Base-by-base conservation (phyloP, 2,329 filamentous ascomycete genomes). In the Alternaria panax region DNA sequence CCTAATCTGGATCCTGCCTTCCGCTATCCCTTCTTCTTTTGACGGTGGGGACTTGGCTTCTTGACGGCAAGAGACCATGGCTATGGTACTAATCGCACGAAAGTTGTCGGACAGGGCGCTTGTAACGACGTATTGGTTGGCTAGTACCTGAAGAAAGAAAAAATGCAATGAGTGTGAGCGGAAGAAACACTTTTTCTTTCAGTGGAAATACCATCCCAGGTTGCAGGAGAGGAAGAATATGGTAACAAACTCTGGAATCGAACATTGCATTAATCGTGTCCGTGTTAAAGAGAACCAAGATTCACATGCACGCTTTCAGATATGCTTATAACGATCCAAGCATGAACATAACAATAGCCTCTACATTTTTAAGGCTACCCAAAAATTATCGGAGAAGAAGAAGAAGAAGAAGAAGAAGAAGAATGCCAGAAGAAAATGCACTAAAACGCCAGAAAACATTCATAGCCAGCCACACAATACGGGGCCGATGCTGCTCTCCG, bases 381-480 rank as follows among this genome's bases (percentile, higher is more conserved):
- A 11, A 34, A 5, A 34, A 34, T 34, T 34, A 34, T 34, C 30
- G 11, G n/a, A n/a, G n/a, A n/a, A n/a, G n/a, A n/a, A n/a, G n/a
- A n/a, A n/a, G n/a, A n/a, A n/a, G n/a, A n/a, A n/a, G n/a, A n/a
- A n/a, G n/a, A n/a, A n/a, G n/a, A n/a, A n/a, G n/a, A 47, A 34
- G 28, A 16, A 32, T 32, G 43, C 7, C 30, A 34, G 27, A 12
- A 9, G n/a, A 32, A 22, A 46, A 28, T 30, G 12, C 27, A 14
- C n/a, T 14, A 24, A 47, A 47, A 47, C 27, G 30, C 28, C 18
- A 40, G 18, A 43, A 42, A 25, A n/a, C 28, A 32, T 32, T 47
- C 45, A 47, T 47, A 47, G 45, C 45, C 45, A 47, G 45, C 45
- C 45, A 34, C 28, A 32, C 28, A n/a, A 32, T n/a, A n/a, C 18